These are phyloP conservation scores for Neopestalotiopsis sp. DNA, from an alignment of 2,329 filamentous ascomycete species.

Conservation along the genomic window DNA sequence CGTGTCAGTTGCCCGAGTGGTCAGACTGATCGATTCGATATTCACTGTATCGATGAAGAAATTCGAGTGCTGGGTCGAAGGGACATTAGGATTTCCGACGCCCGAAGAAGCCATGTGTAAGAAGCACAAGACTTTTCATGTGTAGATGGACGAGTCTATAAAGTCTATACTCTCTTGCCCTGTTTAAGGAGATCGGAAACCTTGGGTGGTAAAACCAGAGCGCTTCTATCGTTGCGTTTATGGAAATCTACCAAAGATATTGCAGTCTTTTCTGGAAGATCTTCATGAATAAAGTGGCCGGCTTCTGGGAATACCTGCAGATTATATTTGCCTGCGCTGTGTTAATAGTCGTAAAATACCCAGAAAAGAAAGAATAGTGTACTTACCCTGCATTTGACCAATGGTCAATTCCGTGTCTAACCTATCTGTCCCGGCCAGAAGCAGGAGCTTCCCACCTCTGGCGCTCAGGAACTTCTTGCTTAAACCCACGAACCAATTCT, in stretches of 20 bases:
- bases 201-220: conserved; percentile 88
- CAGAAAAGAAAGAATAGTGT: conserved; percentile 19
- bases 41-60: not conserved
- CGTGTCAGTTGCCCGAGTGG: not conserved
- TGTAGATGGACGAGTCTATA: conserved; percentile 1
- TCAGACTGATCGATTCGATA: not conserved
- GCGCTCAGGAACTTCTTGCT: conserved; percentile 86
- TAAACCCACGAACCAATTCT: conserved; percentile 88
- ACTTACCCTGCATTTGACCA: conserved; percentile 41
- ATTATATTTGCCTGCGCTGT: conserved; percentile 81
- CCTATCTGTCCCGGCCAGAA: conserved; percentile 39
- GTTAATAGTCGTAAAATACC: too few relatives aligned
- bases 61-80: not conserved
- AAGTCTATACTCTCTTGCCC: conserved; percentile 59
- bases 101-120: not conserved
- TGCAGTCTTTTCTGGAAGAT: conserved; percentile 89
- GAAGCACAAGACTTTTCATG: not conserved
- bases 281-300: conserved; percentile 96
- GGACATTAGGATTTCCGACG: not conserved
- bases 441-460: conserved; percentile 58
- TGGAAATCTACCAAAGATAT: conserved; percentile 88
- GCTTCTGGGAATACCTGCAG: conserved; percentile 93
- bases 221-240: conserved; percentile 84
- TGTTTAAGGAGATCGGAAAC: conserved; percentile 75
- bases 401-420: conserved; percentile 42